phyloP scores from a whole-genome alignment of 164 flowering plant genomes.

The Protea cynaroides region DNA sequence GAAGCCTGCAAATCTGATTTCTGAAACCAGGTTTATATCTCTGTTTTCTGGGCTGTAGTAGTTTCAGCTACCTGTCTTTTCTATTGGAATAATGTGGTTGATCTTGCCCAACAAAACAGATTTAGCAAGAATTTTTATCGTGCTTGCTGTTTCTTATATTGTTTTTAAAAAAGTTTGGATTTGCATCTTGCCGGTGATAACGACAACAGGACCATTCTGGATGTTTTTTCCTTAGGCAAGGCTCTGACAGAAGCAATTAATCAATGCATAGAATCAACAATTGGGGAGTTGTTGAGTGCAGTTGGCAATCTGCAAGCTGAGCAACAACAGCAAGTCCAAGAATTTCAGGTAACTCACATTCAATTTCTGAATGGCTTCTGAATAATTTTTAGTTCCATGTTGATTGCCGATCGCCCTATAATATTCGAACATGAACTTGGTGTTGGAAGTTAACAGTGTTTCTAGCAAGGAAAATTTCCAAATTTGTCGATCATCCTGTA shows the following conservation, averaged over 20 bases:
- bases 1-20: too few relatives aligned
- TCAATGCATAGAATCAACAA: conserved; percentile 70
- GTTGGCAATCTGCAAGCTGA: conserved; percentile 82
- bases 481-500: too few relatives aligned
- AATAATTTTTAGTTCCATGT: not conserved
- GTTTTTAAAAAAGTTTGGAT: not conserved
- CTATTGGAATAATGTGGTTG: not conserved
- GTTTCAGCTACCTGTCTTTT: too few relatives aligned
- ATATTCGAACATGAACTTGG: too few relatives aligned
- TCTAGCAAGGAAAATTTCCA: too few relatives aligned
- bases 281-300: conserved; percentile 72
- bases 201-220: too few relatives aligned
- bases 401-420: too few relatives aligned
- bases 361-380: not conserved
- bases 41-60: too few relatives aligned
- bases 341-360: conserved; percentile 54
- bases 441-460: too few relatives aligned
- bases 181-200: conserved; percentile 43
- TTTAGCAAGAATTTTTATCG: not conserved
- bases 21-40: too few relatives aligned
- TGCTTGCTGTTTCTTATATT: not conserved
- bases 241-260: too few relatives aligned
- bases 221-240: too few relatives aligned
- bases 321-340: conserved; percentile 76
- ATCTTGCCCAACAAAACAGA: not conserved